A percentile compares a stretch with the other conserved stretches of the same genome.
Evolutionary conservation across 129 eudicot genomes (phyloP).

Genomic region (Flaveria bidentis): DNA sequence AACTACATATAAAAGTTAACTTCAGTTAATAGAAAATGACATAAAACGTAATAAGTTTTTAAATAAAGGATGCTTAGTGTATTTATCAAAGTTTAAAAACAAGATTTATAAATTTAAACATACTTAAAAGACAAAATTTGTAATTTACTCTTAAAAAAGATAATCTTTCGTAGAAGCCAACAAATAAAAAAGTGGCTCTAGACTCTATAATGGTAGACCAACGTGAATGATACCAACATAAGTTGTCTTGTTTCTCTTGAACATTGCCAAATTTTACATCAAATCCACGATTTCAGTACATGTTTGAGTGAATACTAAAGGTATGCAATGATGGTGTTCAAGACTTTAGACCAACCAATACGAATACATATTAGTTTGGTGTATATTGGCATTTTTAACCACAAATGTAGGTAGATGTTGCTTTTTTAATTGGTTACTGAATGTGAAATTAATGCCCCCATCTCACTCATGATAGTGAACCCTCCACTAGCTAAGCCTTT

Average conservation of each 20-base stretch:
- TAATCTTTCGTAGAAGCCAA: neutral
- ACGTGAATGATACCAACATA: constrained; percentile 14
- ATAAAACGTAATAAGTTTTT: too few relatives aligned
- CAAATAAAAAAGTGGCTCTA: constrained; percentile 6
- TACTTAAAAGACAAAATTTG: too few relatives aligned
- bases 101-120: too few relatives aligned
- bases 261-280: constrained; percentile 20
- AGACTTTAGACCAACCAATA: neutral
- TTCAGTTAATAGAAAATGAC: too few relatives aligned
- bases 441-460: neutral
- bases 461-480: neutral
- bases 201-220: constrained; percentile 21
- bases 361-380: neutral
- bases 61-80: too few relatives aligned
- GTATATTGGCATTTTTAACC: neutral
- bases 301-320: neutral
- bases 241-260: constrained; percentile 24
- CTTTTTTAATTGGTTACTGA: neutral
- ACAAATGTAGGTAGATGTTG: neutral
- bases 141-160: neutral
- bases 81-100: too few relatives aligned
- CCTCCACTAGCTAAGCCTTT: too few relatives aligned
- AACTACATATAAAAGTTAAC: too few relatives aligned
- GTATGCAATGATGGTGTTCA: neutral
- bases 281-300: constrained; percentile 12